phyloP scores from a whole-genome alignment of 192 early-diverging fungal species.

The Geranomyces michiganensis region DNA sequence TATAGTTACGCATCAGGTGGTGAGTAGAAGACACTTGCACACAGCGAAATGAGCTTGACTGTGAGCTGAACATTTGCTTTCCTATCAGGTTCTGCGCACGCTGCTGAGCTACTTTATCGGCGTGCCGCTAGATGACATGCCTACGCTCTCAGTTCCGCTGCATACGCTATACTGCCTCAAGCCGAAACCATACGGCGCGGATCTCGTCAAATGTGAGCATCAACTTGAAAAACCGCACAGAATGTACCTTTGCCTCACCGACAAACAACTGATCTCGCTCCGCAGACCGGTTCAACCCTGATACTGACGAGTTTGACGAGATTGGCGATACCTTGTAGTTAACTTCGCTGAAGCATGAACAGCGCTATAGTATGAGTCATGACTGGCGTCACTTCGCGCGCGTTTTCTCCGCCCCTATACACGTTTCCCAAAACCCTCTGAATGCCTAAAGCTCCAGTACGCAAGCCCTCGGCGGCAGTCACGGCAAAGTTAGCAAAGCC shows the following conservation, averaged over 20 bases:
- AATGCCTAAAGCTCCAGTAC: too few species aligned
- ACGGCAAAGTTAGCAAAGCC: too few species aligned
- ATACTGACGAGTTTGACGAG: constrained; percentile 32
- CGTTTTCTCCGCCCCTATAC: too few species aligned
- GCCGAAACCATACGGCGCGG: constrained; percentile 83
- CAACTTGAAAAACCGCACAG: not conserved
- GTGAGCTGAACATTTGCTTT: not conserved
- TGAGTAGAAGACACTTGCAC: too few species aligned
- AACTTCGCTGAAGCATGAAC: too few species aligned
- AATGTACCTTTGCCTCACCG: not conserved
- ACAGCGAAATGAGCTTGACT: too few species aligned
- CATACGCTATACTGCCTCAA: constrained; percentile 79
- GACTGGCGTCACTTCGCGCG: too few species aligned
- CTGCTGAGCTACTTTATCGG: constrained; percentile 90
- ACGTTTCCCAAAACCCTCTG: too few species aligned
- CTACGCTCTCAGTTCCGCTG: constrained; percentile 77
- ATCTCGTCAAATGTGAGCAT: constrained; percentile 47
- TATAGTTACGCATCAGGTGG: constrained; percentile 92
- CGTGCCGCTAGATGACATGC: constrained; percentile 77
- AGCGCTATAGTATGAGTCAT: too few species aligned
- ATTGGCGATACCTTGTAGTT: constrained; percentile 19
- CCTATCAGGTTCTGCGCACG: constrained; percentile 69
- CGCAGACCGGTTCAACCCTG: constrained; percentile 29
- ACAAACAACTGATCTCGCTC: not conserved
- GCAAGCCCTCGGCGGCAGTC: too few species aligned